These are phyloP conservation scores for Solanum chacoense DNA, from an alignment of 305 asterid genomes.

Conservation along the genomic window DNA sequence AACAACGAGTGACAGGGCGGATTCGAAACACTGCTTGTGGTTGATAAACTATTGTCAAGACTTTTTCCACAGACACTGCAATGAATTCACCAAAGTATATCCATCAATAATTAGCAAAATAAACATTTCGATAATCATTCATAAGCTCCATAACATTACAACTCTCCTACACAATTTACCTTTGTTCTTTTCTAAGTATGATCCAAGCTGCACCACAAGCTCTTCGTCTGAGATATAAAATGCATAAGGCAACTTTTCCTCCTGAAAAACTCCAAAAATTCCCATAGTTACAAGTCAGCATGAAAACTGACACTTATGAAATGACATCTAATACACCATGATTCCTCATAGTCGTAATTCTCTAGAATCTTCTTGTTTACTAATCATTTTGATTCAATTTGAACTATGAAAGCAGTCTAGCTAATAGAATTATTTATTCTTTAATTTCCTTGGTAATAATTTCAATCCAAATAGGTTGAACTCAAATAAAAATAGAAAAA, in stretches of 20 bases:
- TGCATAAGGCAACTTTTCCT: slow-evolving; percentile 81
- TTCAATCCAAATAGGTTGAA: not conserved
- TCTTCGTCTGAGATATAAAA: slow-evolving; percentile 80
- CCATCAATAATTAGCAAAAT: not conserved
- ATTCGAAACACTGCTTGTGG: slow-evolving; percentile 94
- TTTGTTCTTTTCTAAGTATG: slow-evolving; percentile 66
- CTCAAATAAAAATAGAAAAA: not conserved
- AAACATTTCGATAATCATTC: not conserved
- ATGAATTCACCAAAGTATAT: not conserved
- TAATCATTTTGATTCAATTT: not conserved
- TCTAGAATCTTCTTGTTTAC: not conserved
- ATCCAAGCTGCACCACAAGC: slow-evolving; percentile 65
- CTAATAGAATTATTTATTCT: not conserved
- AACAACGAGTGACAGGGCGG: slow-evolving; percentile 51
- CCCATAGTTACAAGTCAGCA: not conserved
- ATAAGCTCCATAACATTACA: not conserved
- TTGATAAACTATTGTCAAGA: slow-evolving; percentile 76
- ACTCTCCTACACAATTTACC: slow-evolving; percentile 20
- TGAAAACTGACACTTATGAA: not conserved
- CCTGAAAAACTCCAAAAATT: slow-evolving; percentile 29
- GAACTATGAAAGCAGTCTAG: not conserved
- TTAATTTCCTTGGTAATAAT: not conserved
- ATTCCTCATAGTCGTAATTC: not conserved
- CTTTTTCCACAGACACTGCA: slow-evolving; percentile 96
- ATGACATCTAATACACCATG: not conserved